Conservation (phyloP, 306 rosid species). For the Gastrolobium villosum region DNA sequence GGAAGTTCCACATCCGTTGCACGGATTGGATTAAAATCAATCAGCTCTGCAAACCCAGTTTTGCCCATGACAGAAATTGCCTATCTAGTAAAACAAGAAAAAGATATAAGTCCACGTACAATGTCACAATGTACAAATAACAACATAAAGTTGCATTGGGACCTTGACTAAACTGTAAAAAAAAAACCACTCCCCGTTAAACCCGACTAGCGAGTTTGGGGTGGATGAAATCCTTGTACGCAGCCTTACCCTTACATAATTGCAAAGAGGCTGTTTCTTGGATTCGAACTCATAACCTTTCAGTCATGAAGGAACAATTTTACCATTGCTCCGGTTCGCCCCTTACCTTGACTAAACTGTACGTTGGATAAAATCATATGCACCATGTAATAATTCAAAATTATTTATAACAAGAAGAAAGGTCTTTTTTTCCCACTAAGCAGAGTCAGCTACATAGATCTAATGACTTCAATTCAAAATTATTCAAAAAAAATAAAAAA, state of each 20-base stretch:
- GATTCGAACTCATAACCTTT: too few species aligned
- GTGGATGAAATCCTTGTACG: too few species aligned
- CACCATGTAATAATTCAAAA: not conserved
- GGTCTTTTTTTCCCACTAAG: not conserved
- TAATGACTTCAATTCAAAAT: not conserved
- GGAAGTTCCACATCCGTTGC: slow-evolving; percentile 88
- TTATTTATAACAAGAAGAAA: not conserved
- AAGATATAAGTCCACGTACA: not conserved
- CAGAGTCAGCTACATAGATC: not conserved
- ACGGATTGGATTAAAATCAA: slow-evolving; percentile 81
- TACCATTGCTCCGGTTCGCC: too few species aligned
- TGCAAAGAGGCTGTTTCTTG: too few species aligned
- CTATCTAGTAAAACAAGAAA: slow-evolving; percentile 49
- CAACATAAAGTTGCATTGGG: not conserved
- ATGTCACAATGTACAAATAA: not conserved
- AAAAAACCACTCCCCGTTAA: too few species aligned
- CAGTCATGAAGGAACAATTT: too few species aligned
- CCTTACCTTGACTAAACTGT: not conserved
- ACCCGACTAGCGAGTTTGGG: too few species aligned
- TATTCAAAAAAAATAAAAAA: not conserved
- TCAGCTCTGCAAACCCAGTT: slow-evolving; percentile 80
- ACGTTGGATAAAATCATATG: slow-evolving; percentile 7
- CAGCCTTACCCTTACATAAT: too few species aligned
- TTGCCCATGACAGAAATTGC: slow-evolving; percentile 88
- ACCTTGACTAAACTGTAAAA: not conserved